These are phyloP conservation scores for Solanum arcanum DNA, from an alignment of 257 asterid genomes.

Conservation along the genomic window DNA sequence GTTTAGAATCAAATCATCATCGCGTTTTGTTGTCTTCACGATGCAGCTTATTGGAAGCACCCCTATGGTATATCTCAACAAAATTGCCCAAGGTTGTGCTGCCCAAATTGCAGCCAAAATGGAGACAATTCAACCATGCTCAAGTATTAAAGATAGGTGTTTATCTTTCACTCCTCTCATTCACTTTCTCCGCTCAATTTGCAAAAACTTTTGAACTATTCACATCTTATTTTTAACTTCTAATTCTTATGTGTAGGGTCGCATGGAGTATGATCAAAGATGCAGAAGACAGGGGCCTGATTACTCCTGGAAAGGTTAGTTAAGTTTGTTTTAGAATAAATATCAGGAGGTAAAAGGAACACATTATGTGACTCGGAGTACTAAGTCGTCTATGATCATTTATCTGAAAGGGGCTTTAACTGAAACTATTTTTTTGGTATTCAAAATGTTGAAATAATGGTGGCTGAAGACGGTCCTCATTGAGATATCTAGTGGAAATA, in stretches of 20 bases:
- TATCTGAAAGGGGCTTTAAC: not conserved
- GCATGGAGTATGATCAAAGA: conserved; percentile 33
- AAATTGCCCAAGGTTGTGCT: conserved; percentile 23
- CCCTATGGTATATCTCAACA: conserved; percentile 36
- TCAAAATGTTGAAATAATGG: not conserved
- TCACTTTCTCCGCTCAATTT: not conserved
- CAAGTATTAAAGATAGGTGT: conserved; percentile 39
- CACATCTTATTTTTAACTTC: not conserved
- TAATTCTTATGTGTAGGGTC: conserved; percentile 15
- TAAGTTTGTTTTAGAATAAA: not conserved
- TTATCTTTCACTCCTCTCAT: not conserved
- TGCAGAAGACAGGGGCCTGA: conserved; percentile 42
- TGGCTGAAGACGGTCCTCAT: conserved; percentile 25
- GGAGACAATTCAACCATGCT: conserved; percentile 34
- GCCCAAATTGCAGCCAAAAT: conserved; percentile 32
- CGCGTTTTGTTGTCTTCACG: not conserved
- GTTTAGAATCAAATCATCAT: not conserved
- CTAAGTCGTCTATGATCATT: not conserved
- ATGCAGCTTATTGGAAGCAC: conserved; percentile 28
- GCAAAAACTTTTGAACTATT: not conserved
- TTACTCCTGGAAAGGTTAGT: conserved; percentile 35
- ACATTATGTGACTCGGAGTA: not conserved
- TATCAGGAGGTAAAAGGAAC: not conserved
- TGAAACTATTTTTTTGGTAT: not conserved
- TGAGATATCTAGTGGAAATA: conserved; percentile 35